Conservation (phyloP, 805 yeast genomes). For the Saccharomycopsis guyanensis region DNA sequence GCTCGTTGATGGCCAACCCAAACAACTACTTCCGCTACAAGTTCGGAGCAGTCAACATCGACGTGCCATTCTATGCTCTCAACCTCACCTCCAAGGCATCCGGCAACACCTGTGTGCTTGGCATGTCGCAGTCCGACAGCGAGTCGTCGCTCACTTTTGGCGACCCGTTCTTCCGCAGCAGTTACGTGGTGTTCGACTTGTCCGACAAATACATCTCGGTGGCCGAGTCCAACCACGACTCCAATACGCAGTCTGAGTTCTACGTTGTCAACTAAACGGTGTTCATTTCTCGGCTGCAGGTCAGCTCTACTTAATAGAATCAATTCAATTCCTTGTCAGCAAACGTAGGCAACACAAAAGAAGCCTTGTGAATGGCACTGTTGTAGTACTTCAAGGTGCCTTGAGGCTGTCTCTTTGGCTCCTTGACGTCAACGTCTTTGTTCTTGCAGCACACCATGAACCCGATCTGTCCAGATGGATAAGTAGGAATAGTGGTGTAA, state of each 20-base stretch:
- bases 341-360: slow-evolving; percentile 89
- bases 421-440: slow-evolving; percentile 49
- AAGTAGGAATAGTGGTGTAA: slow-evolving; percentile 89
- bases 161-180: slow-evolving; percentile 44
- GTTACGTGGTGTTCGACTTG: slow-evolving; percentile 49
- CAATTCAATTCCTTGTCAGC: slow-evolving; percentile 61
- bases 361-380: slow-evolving; percentile 74
- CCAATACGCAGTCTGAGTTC: too few species aligned
- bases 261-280: too few species aligned
- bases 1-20: slow-evolving; percentile 8
- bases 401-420: slow-evolving; percentile 60
- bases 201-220: slow-evolving; percentile 35
- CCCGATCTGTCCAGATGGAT: slow-evolving; percentile 97
- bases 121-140: slow-evolving; percentile 1
- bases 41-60: slow-evolving; percentile 10
- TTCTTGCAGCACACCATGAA: slow-evolving; percentile 93
- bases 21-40: slow-evolving; percentile 15
- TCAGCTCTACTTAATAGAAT: too few species aligned
- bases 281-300: too few species aligned
- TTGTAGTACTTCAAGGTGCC: slow-evolving; percentile 75
- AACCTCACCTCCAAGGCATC: slow-evolving; percentile 9
- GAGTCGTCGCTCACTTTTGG: slow-evolving; percentile 37
- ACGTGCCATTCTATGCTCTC: slow-evolving; percentile 15
- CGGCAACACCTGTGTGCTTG: slow-evolving; percentile 8
- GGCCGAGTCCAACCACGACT: slow-evolving; percentile 35